A percentile compares a stretch with the other conserved stretches of the same genome.
These are phyloP conservation scores for Acer yangbiense DNA, from an alignment of 345 rosid species.

Conservation along the genomic window DNA sequence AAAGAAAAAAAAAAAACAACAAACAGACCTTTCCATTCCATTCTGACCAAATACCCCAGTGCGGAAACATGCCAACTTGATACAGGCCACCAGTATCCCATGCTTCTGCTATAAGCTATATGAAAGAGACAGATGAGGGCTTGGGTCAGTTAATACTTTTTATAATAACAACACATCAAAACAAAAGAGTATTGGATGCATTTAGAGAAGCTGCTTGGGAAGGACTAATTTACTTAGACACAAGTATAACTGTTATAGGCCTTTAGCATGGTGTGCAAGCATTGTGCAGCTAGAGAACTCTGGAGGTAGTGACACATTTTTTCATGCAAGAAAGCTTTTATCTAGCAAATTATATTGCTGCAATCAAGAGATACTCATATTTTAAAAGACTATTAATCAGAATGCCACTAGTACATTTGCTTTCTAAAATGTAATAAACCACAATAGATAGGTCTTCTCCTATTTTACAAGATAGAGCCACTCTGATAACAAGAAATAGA, in stretches of 20 bases:
- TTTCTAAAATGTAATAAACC: neutral
- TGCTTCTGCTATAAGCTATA: conserved; percentile 95
- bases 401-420: neutral
- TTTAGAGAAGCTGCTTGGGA: neutral
- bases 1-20: neutral
- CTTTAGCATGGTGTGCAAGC: neutral
- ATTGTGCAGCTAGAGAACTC: neutral
- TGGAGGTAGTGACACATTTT: neutral
- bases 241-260: neutral
- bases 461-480: neutral
- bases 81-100: conserved; percentile 98
- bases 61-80: conserved; percentile 96
- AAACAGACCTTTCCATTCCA: conserved; percentile 96
- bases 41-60: conserved; percentile 97
- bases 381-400: neutral
- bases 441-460: neutral
- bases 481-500: neutral
- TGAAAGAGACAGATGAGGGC: conserved; percentile 23
- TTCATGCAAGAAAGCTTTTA: neutral
- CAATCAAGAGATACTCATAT: neutral
- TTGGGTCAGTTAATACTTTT: conserved; percentile 8
- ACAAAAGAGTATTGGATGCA: neutral
- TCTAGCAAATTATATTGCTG: neutral
- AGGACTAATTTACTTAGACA: neutral
- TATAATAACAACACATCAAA: neutral